A percentile compares a stretch with the other conserved stretches of the same genome.
Evolutionary conservation across 2,329 filamentous ascomycete species (phyloP).

Genomic region (Talaromyces sp.): DNA sequence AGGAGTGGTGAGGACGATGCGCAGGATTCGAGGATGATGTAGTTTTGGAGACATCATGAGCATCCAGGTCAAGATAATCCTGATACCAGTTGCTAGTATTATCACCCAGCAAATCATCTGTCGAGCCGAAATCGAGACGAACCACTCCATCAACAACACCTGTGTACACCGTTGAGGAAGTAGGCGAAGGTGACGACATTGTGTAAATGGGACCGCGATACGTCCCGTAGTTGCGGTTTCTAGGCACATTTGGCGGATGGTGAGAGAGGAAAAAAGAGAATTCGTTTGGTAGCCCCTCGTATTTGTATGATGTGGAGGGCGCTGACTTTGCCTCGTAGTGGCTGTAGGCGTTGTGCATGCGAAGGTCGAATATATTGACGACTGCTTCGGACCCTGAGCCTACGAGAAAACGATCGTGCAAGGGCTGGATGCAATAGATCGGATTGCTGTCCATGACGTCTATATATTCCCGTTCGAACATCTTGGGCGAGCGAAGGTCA

Average conservation of each 20-base stretch:
- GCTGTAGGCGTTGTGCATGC: constrained; percentile 40
- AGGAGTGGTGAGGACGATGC: not conserved
- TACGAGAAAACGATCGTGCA: constrained; percentile 52
- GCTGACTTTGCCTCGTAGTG: constrained; percentile 25
- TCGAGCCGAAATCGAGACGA: constrained; percentile 41
- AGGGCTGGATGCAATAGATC: constrained; percentile 54
- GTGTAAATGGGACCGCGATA: constrained; percentile 44
- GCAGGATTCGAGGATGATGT: constrained; percentile 16
- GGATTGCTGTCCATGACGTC: constrained; percentile 55
- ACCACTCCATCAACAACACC: constrained; percentile 40
- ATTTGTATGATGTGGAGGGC: not conserved
- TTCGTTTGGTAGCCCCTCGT: constrained; percentile 23
- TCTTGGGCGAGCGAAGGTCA: constrained; percentile 51
- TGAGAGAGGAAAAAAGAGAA: constrained; percentile 42
- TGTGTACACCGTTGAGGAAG: constrained; percentile 43
- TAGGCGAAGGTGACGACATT: constrained; percentile 41
- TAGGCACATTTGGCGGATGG: constrained; percentile 17
- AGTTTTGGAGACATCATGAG: constrained; percentile 13
- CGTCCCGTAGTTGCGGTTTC: constrained; percentile 17
- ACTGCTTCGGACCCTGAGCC: constrained; percentile 54
- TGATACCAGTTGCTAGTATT: constrained; percentile 30
- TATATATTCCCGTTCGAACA: constrained; percentile 46
- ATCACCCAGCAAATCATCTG: constrained; percentile 35
- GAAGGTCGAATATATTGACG: constrained; percentile 59
- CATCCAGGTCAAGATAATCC: constrained; percentile 23